Conservation (phyloP, 331 rosid genomes). For the Cucumis variabilis region DNA sequence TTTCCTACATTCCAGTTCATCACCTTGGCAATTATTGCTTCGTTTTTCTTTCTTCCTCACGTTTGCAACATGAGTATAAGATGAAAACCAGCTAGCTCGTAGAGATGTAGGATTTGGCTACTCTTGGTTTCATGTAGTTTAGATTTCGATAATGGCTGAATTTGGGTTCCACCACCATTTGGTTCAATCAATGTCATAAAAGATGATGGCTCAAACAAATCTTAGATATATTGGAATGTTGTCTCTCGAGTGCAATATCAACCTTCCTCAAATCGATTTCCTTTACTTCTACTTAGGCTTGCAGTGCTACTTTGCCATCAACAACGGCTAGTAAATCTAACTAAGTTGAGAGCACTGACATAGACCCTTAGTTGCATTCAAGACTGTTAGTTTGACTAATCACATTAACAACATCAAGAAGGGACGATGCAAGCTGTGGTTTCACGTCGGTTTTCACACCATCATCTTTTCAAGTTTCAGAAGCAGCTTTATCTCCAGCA, state of each 20-base stretch:
- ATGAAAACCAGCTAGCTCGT: constrained; percentile 86
- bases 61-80: constrained; percentile 56
- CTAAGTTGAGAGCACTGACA: no score
- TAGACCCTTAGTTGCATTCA: no score
- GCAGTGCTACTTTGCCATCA: constrained; percentile 49
- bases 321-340: no score
- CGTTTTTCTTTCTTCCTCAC: constrained; percentile 75
- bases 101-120: constrained; percentile 40
- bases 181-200: constrained; percentile 85
- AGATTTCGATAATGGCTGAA: constrained; percentile 42
- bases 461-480: constrained; percentile 49
- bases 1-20: constrained; percentile 79
- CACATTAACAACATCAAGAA: constrained; percentile 50
- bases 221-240: constrained; percentile 62
- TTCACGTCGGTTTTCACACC: constrained; percentile 37
- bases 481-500: constrained; percentile 41
- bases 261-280: constrained; percentile 40
- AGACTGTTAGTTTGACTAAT: no score
- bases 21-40: constrained; percentile 82
- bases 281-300: constrained; percentile 36
- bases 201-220: constrained; percentile 76
- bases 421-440: constrained; percentile 31
- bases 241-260: constrained; percentile 42
- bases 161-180: constrained; percentile 39
- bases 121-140: constrained; percentile 42